Conservation (phyloP, 768 basidiomycete species). For the Boletus subcaerulescens region DNA sequence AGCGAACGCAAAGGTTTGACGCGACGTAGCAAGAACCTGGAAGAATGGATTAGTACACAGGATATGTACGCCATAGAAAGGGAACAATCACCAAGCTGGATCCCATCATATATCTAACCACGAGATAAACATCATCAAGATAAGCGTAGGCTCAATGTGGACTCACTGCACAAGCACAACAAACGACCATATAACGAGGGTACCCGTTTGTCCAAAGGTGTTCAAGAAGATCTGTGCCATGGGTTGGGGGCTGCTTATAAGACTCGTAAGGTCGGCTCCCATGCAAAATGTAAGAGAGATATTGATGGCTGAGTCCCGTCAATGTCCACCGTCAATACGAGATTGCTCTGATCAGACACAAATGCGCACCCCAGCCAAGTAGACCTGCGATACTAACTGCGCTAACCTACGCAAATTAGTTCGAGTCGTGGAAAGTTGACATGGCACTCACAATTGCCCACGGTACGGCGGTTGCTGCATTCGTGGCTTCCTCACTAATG, state of each 20-base stretch:
- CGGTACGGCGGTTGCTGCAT: conserved; percentile 55
- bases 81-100: conserved; percentile 41
- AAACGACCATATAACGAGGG: conserved; percentile 52
- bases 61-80: background rate
- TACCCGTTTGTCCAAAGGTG: conserved; percentile 42
- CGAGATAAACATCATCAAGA: background rate
- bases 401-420: conserved; percentile 20
- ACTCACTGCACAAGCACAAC: conserved; percentile 48
- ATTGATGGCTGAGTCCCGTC: conserved; percentile 40
- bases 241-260: conserved; percentile 42
- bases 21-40: conserved; percentile 48
- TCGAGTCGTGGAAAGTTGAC: background rate
- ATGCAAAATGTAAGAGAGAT: conserved; percentile 56
- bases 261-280: conserved; percentile 47
- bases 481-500: conserved; percentile 53
- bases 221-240: conserved; percentile 45
- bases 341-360: background rate
- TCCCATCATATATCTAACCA: conserved; percentile 45
- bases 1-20: conserved; percentile 58
- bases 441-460: conserved; percentile 47
- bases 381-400: conserved; percentile 45
- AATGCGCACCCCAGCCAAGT: conserved; percentile 42
- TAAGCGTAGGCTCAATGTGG: background rate
- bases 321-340: background rate
- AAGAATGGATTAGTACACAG: conserved; percentile 3